Conservation (phyloP, 768 basidiomycete species). For the Kwoniella botswanensis region DNA sequence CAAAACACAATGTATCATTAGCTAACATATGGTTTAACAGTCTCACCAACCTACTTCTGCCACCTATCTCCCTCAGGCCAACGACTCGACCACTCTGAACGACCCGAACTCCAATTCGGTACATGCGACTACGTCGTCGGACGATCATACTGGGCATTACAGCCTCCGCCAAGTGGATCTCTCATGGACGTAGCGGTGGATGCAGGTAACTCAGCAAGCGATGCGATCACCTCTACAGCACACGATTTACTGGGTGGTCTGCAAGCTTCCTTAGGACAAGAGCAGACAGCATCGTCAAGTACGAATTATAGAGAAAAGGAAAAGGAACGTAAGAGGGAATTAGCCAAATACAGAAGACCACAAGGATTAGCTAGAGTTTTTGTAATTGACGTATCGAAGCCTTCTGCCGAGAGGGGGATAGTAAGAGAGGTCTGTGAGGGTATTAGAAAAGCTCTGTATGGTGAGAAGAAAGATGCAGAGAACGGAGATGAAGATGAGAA, state of each 20-base stretch:
- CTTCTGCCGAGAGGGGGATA: slow-evolving; percentile 72
- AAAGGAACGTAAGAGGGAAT: slow-evolving; percentile 38
- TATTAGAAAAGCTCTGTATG: slow-evolving; percentile 71
- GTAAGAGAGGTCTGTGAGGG: slow-evolving; percentile 69
- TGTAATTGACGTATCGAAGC: slow-evolving; percentile 78
- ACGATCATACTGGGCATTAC: slow-evolving; percentile 78
- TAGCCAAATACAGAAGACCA: slow-evolving; percentile 44
- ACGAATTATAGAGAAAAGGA: slow-evolving; percentile 39
- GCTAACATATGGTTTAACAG: slow-evolving; percentile 59
- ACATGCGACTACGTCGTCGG: slow-evolving; percentile 88
- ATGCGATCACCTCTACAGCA: slow-evolving; percentile 49
- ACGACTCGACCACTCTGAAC: slow-evolving; percentile 76
- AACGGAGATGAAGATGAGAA: slow-evolving; percentile 56
- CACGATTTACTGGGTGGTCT: slow-evolving; percentile 49
- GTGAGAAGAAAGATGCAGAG: slow-evolving; percentile 59
- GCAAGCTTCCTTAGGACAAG: slow-evolving; percentile 45
- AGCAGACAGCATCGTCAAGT: slow-evolving; percentile 29
- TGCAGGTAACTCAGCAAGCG: slow-evolving; percentile 57
- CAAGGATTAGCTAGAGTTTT: slow-evolving; percentile 78
- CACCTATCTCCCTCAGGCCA: slow-evolving; percentile 77
- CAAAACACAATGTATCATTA: not conserved
- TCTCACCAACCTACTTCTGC: slow-evolving; percentile 79
- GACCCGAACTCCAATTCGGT: slow-evolving; percentile 86
- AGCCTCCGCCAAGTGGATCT: slow-evolving; percentile 50
- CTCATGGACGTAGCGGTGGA: slow-evolving; percentile 59